Evolutionary conservation across 208 protist species (phyloP).

Genomic region (Wallacemonas sp.): DNA sequence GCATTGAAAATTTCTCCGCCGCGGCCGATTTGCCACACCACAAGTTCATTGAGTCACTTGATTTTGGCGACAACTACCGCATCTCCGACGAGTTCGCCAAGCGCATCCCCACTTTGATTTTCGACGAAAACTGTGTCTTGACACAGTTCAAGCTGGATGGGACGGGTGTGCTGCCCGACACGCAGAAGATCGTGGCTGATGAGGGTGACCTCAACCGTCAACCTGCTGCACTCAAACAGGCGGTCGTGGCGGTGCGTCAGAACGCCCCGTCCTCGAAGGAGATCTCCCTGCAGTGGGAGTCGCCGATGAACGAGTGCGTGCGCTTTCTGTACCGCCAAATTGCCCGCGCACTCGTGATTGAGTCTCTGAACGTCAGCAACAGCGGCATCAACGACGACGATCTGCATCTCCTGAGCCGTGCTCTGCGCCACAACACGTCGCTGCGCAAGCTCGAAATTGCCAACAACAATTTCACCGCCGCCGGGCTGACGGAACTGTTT

Average conservation of each 20-base stretch:
- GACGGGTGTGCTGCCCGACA: slow-evolving; percentile 56
- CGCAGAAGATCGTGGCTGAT: slow-evolving; percentile 36
- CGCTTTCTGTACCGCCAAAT: slow-evolving; percentile 64
- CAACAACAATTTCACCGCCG: slow-evolving; percentile 82
- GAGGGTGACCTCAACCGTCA: slow-evolving; percentile 83
- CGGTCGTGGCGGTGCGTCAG: slow-evolving; percentile 55
- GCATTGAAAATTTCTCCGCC: slow-evolving; percentile 56
- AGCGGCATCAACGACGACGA: slow-evolving; percentile 64
- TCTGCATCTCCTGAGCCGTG: slow-evolving; percentile 48
- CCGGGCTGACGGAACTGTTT: slow-evolving; percentile 64
- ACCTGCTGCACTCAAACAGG: slow-evolving; percentile 59
- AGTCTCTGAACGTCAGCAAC: slow-evolving; percentile 83
- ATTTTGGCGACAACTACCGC: slow-evolving; percentile 57
- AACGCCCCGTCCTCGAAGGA: slow-evolving; percentile 40
- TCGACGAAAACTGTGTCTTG: slow-evolving; percentile 66
- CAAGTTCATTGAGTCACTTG: slow-evolving; percentile 39
- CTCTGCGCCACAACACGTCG: slow-evolving; percentile 63
- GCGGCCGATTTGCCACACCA: slow-evolving; percentile 45
- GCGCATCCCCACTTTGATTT: slow-evolving; percentile 40
- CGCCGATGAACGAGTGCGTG: slow-evolving; percentile 47
- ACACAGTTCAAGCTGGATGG: slow-evolving; percentile 50
- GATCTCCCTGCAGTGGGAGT: slow-evolving; percentile 85
- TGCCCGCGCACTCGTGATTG: slow-evolving; percentile 47
- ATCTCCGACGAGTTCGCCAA: slow-evolving; percentile 57
- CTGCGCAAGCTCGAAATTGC: slow-evolving; percentile 75